Base-by-base conservation (phyloP, 2,329 filamentous ascomycete species). In the Pseudomassariella vexata region DNA sequence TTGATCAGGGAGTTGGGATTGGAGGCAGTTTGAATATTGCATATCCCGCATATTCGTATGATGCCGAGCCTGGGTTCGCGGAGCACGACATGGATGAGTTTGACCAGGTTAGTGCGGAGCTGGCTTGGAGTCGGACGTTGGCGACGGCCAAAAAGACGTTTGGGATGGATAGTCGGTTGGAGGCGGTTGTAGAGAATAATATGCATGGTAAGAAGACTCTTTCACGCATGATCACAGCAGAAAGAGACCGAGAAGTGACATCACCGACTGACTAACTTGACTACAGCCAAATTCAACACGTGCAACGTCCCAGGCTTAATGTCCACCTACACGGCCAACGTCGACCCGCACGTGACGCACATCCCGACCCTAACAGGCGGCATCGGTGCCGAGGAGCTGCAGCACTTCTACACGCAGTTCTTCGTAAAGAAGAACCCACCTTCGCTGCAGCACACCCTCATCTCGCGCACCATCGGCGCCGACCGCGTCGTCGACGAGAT, bases 101-200 rank as follows among this genome's bases (percentile, higher is more conserved):
- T 45, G 71, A 86, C 41, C 63, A 68, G 8, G 62, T 83, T 3
- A 70, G 71, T 0, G 73, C 80, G 2, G 69, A 72, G n/a, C 48
- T 87, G 14, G 81, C 83, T 0, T 87, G 79, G 70, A 75, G 69
- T n/a, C 66, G 84, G 6, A 79, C 75, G 21, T 48, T 89, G 36
- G 63, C 64, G 2, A 57, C 66, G 1, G 62, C 85, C 21, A 65
- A 78, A 24, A 69, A 67, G 38, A 81, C 75, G 0, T 84, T 87
- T 47, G 72, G 76, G 0, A 73, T 71, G 0, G 66, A 69, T 28
- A 75, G 76, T 16, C 75, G 84, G 33, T 59, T 82, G 3, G 81
- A 85, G 46, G 63, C 65, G 2, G 70, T 80, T 8, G 72, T 82
- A 63, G 79, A 84, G 12, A 68, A 79, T 46, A 80, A 85, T 42